Conservation (phyloP, 306 rosid species). For the Quercus agrifolia region DNA sequence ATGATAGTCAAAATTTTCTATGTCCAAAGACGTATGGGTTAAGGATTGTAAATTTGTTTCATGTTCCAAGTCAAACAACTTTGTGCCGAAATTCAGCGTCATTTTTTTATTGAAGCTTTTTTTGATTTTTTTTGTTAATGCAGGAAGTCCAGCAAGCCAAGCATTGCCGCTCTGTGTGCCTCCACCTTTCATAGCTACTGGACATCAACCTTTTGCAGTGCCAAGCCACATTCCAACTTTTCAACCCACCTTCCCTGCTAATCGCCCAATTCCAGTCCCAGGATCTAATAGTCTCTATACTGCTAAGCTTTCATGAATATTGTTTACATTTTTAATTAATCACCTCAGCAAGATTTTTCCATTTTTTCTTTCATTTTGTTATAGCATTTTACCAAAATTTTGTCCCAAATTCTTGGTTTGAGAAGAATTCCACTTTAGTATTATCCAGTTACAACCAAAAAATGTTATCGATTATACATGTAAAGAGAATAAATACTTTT, state of each 20-base stretch:
- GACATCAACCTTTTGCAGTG: slow-evolving; percentile 55
- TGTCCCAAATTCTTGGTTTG: slow-evolving; percentile 7
- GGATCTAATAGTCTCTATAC: slow-evolving; percentile 46
- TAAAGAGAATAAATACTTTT: not conserved
- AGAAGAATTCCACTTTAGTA: slow-evolving; percentile 19
- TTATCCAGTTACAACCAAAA: not conserved
- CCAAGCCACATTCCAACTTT: slow-evolving; percentile 56
- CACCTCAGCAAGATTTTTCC: slow-evolving; percentile 1
- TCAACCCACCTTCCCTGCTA: slow-evolving; percentile 53
- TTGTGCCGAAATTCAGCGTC: not conserved
- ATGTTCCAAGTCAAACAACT: not conserved
- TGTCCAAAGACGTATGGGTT: not conserved
- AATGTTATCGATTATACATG: not conserved
- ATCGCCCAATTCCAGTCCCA: slow-evolving; percentile 50
- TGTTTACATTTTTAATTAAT: not conserved
- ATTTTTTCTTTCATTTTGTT: not conserved
- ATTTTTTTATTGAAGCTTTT: slow-evolving; percentile 1
- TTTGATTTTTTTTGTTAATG: slow-evolving; percentile 11
- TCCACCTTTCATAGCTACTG: slow-evolving; percentile 42
- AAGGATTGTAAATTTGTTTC: not conserved
- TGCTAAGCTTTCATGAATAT: slow-evolving; percentile 40
- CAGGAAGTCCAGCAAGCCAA: slow-evolving; percentile 59
- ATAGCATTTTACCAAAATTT: slow-evolving; percentile 22
- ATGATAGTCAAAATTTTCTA: not conserved
- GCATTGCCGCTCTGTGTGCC: slow-evolving; percentile 60